phyloP scores from a whole-genome alignment of 345 rosid species.

The Mallotus nudiflorus region DNA sequence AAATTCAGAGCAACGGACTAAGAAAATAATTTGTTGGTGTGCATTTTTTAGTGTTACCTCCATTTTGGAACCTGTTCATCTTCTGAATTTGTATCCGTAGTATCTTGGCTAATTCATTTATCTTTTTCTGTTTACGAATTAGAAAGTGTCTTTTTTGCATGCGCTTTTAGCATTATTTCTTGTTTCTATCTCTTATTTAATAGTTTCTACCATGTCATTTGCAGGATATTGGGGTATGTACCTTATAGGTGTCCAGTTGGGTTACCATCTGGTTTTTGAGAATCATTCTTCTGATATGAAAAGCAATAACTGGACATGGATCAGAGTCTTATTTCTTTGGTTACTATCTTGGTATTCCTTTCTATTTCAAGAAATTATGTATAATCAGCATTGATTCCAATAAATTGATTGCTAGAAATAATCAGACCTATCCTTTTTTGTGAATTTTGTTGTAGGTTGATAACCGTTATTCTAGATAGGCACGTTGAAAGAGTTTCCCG shows the following conservation, averaged over 20 bases:
- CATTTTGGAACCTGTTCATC: not conserved
- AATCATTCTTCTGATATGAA: conserved; percentile 32
- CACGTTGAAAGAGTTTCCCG: conserved; percentile 84
- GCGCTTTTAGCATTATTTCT: not conserved
- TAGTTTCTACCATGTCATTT: conserved; percentile 20
- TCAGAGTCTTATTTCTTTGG: conserved; percentile 56
- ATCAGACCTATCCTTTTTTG: not conserved
- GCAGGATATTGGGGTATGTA: conserved; percentile 95
- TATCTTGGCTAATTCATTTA: not conserved
- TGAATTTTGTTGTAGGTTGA: conserved; percentile 52
- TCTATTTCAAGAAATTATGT: not conserved
- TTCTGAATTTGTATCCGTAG: not conserved
- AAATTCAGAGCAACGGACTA: not conserved
- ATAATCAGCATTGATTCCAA: not conserved
- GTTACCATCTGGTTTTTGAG: conserved; percentile 67
- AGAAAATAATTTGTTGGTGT: not conserved
- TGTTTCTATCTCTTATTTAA: not conserved
- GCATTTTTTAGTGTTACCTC: not conserved
- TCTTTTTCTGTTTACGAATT: too few species aligned
- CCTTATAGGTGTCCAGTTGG: conserved; percentile 78
- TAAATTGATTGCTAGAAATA: conserved; percentile 10
- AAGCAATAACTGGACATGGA: conserved; percentile 50
- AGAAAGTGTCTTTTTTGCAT: too few species aligned
- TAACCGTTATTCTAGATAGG: conserved; percentile 57
- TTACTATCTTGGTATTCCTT: conserved; percentile 58